These are phyloP conservation scores for Francoa sonchifolia DNA, from an alignment of 441 rosid species.

Conservation along the genomic window DNA sequence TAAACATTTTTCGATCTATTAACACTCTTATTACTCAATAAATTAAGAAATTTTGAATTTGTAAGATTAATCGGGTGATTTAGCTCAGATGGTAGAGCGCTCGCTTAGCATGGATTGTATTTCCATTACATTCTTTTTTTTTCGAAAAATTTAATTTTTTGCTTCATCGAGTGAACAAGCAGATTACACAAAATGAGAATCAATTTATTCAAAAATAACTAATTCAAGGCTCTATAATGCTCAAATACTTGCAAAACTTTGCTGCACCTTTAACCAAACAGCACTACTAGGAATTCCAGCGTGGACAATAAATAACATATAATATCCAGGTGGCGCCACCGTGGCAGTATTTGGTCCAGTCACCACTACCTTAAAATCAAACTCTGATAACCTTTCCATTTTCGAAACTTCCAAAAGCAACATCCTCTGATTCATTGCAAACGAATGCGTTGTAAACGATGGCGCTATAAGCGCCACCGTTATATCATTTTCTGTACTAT, in stretches of 20 bases:
- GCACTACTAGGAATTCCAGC: slow-evolving; percentile 50
- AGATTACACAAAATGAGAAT: too few species aligned
- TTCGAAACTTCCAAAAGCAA: slow-evolving; percentile 30
- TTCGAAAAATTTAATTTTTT: too few species aligned
- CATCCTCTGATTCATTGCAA: slow-evolving; percentile 69
- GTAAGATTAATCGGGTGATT: too few species aligned
- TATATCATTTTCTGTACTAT: slow-evolving; percentile 12
- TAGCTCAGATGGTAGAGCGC: slow-evolving; percentile 99
- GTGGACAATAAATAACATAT: slow-evolving; percentile 64
- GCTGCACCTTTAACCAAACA: slow-evolving; percentile 42
- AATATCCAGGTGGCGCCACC: slow-evolving; percentile 72
- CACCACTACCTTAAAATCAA: slow-evolving; percentile 31
- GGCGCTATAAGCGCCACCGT: slow-evolving; percentile 42
- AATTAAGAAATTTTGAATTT: too few species aligned
- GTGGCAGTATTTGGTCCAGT: slow-evolving; percentile 30
- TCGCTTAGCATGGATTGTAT: slow-evolving; percentile 99
- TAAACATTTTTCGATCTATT: too few species aligned
- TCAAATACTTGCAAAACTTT: too few species aligned
- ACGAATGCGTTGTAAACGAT: slow-evolving; percentile 69
- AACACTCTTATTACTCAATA: too few species aligned
- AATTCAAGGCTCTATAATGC: too few species aligned
- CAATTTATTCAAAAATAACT: too few species aligned
- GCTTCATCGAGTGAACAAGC: too few species aligned
- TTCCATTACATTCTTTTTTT: too few species aligned
- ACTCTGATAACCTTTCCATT: slow-evolving; percentile 20